Base-by-base conservation (phyloP, 1,139 yeast species). In the Scheffersomyces insectosa region DNA sequence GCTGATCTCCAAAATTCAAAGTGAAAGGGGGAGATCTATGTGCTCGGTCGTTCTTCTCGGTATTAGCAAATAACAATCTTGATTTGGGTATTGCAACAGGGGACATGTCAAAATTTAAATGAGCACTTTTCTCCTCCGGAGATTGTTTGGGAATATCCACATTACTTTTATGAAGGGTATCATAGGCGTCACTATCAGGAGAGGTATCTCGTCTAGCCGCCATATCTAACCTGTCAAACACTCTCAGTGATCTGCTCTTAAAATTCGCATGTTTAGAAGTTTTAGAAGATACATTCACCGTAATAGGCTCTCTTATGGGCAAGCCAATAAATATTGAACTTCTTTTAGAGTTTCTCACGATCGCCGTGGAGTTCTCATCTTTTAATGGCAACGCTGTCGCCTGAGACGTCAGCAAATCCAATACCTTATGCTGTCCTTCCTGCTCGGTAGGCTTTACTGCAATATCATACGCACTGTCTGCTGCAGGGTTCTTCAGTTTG, bases 281-380 rank as follows among this genome's bases (percentile, higher is more conserved):
- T 14, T 41, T 35, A n/a, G 53, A 29, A 9, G 45, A 44, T 16
- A 53, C 60, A 4, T 31, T 31, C 11, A 31, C 34, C 14, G 65
- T 57, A 29, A 72, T 60, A 1, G 77, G 77, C 38, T 69, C 75
- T 33, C 73, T 55, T 5, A 71, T 58, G 1, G 77, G 77, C n/a
- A 72, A 49, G 0, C 75, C 60, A 1, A 67, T 72, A 50, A 68
- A 72, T 2, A 64, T 59, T 0, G 75, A 67, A 25, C 68, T 62
- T 36, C 72, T 52, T 38, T 60, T 64, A 4, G 72, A 68, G 3
- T 70, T 63, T 39, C 62, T 64, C 23, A 47, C 8, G 8, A 20
- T 5, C 6, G 25, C 6, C 3, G 25, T 20, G 8, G 25, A 20
- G 25, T 20, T 20, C 25, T 20, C 25, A 20, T 20, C 25, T 8